A percentile compares a stretch with the other conserved stretches of the same genome.
Evolutionary conservation across 2,329 filamentous ascomycete species (phyloP).

Genomic region (Rhinocladiella mackenziei): DNA sequence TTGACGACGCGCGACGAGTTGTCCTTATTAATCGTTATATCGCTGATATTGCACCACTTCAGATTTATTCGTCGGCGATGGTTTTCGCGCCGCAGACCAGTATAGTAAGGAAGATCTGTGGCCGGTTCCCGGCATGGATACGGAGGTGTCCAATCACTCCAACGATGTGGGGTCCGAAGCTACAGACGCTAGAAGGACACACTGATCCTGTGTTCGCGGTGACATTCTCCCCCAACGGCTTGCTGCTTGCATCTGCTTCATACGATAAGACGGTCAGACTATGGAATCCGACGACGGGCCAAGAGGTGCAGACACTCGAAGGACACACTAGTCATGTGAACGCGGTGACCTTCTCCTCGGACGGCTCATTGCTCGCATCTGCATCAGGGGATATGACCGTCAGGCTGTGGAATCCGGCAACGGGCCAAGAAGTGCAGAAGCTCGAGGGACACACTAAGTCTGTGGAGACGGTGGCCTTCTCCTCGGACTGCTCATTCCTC

Average conservation of each 20-base stretch:
- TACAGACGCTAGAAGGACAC: constrained; percentile 26
- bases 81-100: no score
- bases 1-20: constrained; percentile 35
- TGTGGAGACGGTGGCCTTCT: constrained; percentile 31
- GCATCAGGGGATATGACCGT: constrained; percentile 29
- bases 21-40: constrained; percentile 32
- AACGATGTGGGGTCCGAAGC: not conserved
- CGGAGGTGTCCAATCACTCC: not conserved
- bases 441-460: constrained; percentile 22
- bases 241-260: constrained; percentile 27
- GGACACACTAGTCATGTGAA: constrained; percentile 27
- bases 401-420: constrained; percentile 11
- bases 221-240: constrained; percentile 24
- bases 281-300: constrained; percentile 22
- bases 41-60: constrained; percentile 34
- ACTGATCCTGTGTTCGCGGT: constrained; percentile 12
- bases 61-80: constrained; percentile 36
- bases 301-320: constrained; percentile 20
- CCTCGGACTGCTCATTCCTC: constrained; percentile 23
- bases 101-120: constrained; percentile 31
- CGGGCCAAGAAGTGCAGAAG: constrained; percentile 1
- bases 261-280: constrained; percentile 23
- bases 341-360: constrained; percentile 31
- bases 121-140: constrained; percentile 19
- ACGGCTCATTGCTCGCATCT: constrained; percentile 26